phyloP scores from a whole-genome alignment of 2,329 filamentous ascomycete species.

The Venturia carpophila region DNA sequence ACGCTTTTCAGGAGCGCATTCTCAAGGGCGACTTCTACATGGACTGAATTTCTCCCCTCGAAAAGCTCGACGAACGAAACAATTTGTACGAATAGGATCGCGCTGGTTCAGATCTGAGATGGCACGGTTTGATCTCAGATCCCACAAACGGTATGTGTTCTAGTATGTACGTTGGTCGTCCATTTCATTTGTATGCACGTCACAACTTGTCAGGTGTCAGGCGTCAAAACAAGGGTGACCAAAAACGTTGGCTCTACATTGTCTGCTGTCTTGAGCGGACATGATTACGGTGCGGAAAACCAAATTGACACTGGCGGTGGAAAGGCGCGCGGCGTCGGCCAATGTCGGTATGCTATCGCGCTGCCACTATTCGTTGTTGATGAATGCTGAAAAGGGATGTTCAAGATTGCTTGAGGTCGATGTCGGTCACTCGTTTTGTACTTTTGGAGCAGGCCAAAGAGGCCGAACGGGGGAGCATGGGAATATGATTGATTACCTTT shows the following conservation, averaged over 20 bases:
- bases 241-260: neutral
- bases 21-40: conserved; percentile 97
- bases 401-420: neutral
- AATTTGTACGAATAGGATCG: neutral
- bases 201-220: neutral
- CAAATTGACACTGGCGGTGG: neutral
- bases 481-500: neutral
- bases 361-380: neutral
- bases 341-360: neutral
- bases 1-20: conserved; percentile 94
- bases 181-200: neutral
- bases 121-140: neutral
- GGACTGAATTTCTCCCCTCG: conserved; percentile 50
- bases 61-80: neutral
- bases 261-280: neutral
- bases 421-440: conserved; percentile 2
- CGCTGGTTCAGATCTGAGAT: neutral
- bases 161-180: neutral
- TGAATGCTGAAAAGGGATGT: neutral
- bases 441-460: neutral
- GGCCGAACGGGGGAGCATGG: too few species aligned
- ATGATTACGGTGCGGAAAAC: neutral
- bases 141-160: neutral
- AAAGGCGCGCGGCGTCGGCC: neutral
- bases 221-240: neutral